Conservation (phyloP, 768 basidiomycete species). For the Tremella mesenterica region DNA sequence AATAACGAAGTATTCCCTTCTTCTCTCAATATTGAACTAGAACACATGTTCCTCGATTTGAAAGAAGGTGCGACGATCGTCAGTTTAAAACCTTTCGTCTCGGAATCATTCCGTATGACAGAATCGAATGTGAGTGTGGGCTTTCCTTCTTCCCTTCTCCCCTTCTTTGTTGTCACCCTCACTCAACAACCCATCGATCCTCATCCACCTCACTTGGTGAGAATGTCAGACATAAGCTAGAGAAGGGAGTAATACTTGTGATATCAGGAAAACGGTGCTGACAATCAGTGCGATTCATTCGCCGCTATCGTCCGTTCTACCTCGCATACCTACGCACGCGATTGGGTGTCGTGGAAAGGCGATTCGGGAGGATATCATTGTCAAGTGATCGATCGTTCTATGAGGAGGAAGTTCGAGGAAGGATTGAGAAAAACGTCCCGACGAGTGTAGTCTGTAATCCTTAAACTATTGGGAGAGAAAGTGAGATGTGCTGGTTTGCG, state of each 20-base stretch:
- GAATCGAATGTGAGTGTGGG: conserved; percentile 73
- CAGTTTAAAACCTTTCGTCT: conserved; percentile 73
- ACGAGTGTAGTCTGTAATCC: too few relatives aligned
- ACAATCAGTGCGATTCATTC: conserved; percentile 34
- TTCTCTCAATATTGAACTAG: conserved; percentile 67
- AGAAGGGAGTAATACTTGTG: neutral
- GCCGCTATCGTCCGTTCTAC: conserved; percentile 27
- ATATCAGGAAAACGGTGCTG: neutral
- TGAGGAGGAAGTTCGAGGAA: conserved; percentile 30
- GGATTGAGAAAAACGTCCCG: too few relatives aligned
- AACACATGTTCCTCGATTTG: conserved; percentile 84
- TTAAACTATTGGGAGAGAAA: too few relatives aligned
- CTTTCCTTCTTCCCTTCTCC: too few relatives aligned
- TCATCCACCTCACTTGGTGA: too few relatives aligned
- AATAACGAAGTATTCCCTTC: conserved; percentile 47
- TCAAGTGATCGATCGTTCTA: conserved; percentile 32
- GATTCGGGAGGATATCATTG: conserved; percentile 33
- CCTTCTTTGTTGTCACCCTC: too few relatives aligned
- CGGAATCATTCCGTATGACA: conserved; percentile 62
- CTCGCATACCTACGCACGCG: conserved; percentile 23
- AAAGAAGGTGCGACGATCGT: conserved; percentile 87
- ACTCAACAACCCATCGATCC: too few relatives aligned
- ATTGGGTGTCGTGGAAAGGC: conserved; percentile 40
- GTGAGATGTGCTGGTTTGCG: too few relatives aligned
- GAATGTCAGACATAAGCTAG: neutral